These are phyloP conservation scores for Cladosporium sp. DNA, from an alignment of 2,329 filamentous ascomycete species.

Conservation along the genomic window DNA sequence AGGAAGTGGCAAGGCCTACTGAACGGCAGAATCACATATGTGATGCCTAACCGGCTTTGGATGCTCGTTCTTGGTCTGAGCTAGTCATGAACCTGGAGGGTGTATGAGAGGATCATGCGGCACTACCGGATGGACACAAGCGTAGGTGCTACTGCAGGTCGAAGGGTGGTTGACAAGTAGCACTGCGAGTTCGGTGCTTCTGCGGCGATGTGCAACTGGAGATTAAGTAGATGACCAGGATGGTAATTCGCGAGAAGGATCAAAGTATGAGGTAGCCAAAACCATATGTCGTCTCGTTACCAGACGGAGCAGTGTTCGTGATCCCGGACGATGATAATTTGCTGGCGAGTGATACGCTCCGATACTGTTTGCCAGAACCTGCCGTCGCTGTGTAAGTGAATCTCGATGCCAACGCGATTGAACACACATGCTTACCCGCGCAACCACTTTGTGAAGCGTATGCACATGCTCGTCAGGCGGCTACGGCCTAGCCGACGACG, in stretches of 20 bases:
- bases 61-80: neutral
- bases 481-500: neutral
- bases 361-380: neutral
- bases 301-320: neutral
- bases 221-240: neutral
- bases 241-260: neutral
- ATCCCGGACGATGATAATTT: neutral
- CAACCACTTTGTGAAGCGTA: neutral
- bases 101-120: neutral
- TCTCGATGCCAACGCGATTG: neutral
- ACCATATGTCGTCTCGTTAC: neutral
- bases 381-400: neutral
- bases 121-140: neutral
- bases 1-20: neutral
- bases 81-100: neutral
- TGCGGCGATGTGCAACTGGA: neutral
- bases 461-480: neutral
- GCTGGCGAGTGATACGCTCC: neutral
- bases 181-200: neutral
- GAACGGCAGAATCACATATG: neutral
- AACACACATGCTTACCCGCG: neutral
- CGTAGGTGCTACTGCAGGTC: neutral
- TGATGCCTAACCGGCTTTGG: neutral
- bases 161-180: conserved; percentile 8
- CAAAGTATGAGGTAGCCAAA: neutral